Percentiles rank a stretch among this genome's conserved stretches.
Evolutionary conservation across 2,329 filamentous ascomycete species (phyloP).

Genomic region (Emergomyces pasteurianus): DNA sequence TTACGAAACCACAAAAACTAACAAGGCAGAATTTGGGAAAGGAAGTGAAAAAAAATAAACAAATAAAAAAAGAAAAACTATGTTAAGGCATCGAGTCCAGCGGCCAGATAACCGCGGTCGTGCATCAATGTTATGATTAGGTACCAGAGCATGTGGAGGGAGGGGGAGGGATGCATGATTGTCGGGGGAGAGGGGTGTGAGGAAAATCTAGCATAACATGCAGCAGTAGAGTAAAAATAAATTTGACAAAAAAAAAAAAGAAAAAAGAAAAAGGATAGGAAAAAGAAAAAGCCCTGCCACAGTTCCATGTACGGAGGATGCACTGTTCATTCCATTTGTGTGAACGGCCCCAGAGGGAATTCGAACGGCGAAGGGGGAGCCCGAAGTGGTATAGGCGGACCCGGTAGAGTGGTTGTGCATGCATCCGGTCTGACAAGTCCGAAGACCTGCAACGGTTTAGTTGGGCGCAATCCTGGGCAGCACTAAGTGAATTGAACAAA

Average conservation of each 20-base stretch:
- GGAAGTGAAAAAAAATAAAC: not conserved
- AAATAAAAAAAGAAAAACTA: not conserved
- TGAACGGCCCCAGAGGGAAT: not conserved
- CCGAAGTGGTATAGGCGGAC: not conserved
- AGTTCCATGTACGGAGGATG: not conserved
- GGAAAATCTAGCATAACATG: not conserved
- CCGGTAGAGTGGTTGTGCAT: not conserved
- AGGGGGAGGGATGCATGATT: not conserved
- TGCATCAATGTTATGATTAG: not conserved
- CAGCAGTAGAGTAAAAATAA: not conserved
- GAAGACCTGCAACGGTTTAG: not conserved
- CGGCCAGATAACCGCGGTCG: slow-evolving; percentile 6
- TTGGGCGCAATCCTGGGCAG: not conserved
- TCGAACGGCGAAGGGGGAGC: not conserved
- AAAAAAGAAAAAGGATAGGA: not conserved
- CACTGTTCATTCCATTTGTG: not conserved
- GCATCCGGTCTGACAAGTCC: not conserved
- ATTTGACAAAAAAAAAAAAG: not conserved
- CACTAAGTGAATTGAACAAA: not conserved
- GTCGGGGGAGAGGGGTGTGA: not conserved
- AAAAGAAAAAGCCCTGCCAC: not conserved
- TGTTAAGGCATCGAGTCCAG: slow-evolving; percentile 6
- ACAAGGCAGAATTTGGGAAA: slow-evolving; percentile 3
- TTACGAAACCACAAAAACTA: slow-evolving; percentile 1
- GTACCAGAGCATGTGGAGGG: not conserved